Base-by-base conservation (phyloP, 768 basidiomycete species). In the Panellus pusillus region DNA sequence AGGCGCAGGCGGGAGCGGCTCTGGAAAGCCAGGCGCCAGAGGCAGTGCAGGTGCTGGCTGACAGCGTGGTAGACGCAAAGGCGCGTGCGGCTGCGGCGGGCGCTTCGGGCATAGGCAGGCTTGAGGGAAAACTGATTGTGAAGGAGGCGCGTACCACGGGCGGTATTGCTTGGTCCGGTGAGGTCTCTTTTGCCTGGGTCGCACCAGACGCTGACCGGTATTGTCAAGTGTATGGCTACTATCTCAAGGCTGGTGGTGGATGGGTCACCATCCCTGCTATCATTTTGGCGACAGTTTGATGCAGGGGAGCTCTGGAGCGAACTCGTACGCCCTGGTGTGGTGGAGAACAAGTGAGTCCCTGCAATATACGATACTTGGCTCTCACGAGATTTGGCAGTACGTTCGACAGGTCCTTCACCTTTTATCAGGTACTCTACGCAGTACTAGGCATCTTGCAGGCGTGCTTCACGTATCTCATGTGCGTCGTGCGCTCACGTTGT, bases 281-380 rank as follows among this genome's bases (percentile, higher is more conserved):
- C 9, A 14, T 84, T 2, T 32, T 82, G 1, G 70, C 74, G 28
- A 74, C 79, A 32, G 7, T 54, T 85, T 17, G n/a, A 85, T 87
- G 83, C 86, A 86, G 70, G 78, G 73, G 28, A 78, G 76, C 47
- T 75, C 79, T 61, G 78, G 86, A 36, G 66, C 84, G 57, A 86
- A 82, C 54, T 79, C 81, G 50, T 87, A 88, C 56, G 80, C 80
- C 41, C 70, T 90, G 4, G 82, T 87, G 13, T 89, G 83, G 81
- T 87, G 87, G 78, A 88, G 64, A 74, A 70, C 42, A 76, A 84
- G 81, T 83, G 2, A 17, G 28, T 37, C 35, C 47, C 28, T 20
- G 29, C 29, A 19, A 50, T 41, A 15, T 38, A 9, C 19, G 17
- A 13, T 32, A 39, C n/a, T 24, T 35, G 31, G 39, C 11, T 38